phyloP scores from a whole-genome alignment of 2,329 filamentous ascomycete genomes.

The Pestalotiopsis sp. region DNA sequence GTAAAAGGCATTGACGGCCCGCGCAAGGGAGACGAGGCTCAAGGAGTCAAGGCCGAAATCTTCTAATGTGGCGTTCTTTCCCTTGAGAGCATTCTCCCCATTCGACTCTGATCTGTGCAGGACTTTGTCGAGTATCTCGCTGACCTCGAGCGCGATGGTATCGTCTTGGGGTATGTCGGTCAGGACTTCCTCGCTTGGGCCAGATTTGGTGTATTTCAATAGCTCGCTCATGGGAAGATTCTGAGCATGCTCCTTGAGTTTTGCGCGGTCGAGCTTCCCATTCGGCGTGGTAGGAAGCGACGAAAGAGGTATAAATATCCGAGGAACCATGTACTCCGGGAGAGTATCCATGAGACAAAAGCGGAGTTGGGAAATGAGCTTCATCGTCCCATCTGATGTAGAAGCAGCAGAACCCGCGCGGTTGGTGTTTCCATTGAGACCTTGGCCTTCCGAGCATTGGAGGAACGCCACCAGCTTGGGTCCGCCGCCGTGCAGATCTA shows the following conservation, averaged over 20 bases:
- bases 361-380: not conserved
- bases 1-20: not conserved
- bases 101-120: not conserved
- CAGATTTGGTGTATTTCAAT: not conserved
- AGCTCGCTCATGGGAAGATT: not conserved
- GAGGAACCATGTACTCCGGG: conserved; percentile 1
- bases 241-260: not conserved
- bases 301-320: not conserved
- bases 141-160: conserved; percentile 4
- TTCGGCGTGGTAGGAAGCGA: not conserved
- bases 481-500: not conserved
- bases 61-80: conserved; percentile 6
- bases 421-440: not conserved
- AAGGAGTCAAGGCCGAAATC: not conserved
- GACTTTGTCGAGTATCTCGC: conserved; percentile 4
- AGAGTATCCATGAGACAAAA: not conserved
- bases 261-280: not conserved
- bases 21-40: not conserved
- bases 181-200: not conserved
- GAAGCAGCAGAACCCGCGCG: not conserved
- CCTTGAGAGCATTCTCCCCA: not conserved
- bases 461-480: conserved; percentile 4
- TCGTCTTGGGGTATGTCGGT: conserved; percentile 3
- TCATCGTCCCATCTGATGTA: not conserved
- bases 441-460: not conserved